Percentiles rank a stretch among this genome's conserved stretches.
These are phyloP conservation scores for Breviolum minutum DNA, from an alignment of 73 alveolate genomes.

Conservation along the genomic window DNA sequence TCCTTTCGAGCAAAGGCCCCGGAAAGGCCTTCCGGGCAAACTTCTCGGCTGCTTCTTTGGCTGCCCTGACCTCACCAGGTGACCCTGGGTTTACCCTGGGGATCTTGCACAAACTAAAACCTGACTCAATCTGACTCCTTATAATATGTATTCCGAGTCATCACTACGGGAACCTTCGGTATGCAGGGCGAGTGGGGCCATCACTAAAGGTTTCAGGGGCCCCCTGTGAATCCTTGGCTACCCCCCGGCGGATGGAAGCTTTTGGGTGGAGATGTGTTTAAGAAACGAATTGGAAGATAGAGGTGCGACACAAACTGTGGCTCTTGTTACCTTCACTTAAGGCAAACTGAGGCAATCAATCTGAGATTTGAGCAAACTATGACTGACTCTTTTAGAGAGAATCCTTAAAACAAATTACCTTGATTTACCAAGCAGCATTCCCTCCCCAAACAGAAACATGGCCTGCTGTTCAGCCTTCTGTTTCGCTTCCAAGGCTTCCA, in stretches of 20 bases:
- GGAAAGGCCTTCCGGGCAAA: neutral
- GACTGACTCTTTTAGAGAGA: neutral
- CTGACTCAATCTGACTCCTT: neutral
- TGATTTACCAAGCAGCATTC: neutral
- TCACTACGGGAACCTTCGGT: too few species aligned
- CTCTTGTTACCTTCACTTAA: too few species aligned
- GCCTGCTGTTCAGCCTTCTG: slow-evolving; percentile 34
- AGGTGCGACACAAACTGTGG: too few species aligned
- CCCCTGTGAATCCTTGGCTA: too few species aligned
- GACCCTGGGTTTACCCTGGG: neutral
- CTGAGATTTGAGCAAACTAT: too few species aligned
- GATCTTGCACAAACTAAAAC: neutral
- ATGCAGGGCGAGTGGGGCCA: too few species aligned
- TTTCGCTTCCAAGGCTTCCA: slow-evolving; percentile 16
- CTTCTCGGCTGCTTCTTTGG: slow-evolving; percentile 41
- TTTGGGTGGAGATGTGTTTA: too few species aligned
- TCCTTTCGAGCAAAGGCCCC: neutral
- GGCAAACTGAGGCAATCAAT: too few species aligned
- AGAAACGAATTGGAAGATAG: too few species aligned
- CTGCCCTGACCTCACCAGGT: slow-evolving; percentile 36
- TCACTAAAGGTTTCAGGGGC: too few species aligned
- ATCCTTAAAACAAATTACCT: neutral
- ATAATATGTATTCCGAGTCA: too few species aligned
- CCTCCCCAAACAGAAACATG: neutral
- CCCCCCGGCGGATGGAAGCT: too few species aligned